Evolutionary conservation across 129 eudicot species (phyloP).

Genomic region (Pseudognaphalium luteoalbum): DNA sequence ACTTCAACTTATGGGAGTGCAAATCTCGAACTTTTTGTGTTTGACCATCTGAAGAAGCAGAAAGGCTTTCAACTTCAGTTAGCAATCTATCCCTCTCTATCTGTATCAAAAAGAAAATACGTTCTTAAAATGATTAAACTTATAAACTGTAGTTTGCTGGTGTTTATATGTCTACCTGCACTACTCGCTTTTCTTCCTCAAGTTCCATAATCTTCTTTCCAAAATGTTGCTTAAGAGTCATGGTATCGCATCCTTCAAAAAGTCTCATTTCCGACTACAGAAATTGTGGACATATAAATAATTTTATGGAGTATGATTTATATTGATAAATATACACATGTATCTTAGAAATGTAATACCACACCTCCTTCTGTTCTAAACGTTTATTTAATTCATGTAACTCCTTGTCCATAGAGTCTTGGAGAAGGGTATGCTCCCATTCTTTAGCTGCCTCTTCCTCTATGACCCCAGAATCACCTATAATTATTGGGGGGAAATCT

Average conservation of each 20-base stretch:
- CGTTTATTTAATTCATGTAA: constrained; percentile 81
- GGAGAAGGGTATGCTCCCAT: constrained; percentile 92
- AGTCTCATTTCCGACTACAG: constrained; percentile 93
- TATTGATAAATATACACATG: background rate
- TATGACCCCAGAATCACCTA: constrained; percentile 79
- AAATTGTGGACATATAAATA: constrained; percentile 13
- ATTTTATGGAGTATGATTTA: background rate
- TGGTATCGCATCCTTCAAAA: constrained; percentile 77
- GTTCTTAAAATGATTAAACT: background rate
- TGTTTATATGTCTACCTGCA: constrained; percentile 59
- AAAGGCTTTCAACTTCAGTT: constrained; percentile 88
- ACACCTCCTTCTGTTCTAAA: constrained; percentile 87
- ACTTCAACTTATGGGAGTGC: constrained; percentile 83
- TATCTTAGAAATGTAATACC: background rate
- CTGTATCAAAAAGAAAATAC: constrained; percentile 43
- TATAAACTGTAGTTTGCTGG: constrained; percentile 11
- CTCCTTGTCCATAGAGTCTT: constrained; percentile 92
- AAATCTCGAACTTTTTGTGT: constrained; percentile 77
- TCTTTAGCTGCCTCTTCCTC: constrained; percentile 96
- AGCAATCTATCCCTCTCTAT: constrained; percentile 84
- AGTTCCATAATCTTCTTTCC: constrained; percentile 94
- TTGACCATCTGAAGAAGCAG: constrained; percentile 83
- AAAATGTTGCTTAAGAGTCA: constrained; percentile 93
- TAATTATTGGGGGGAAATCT: constrained; percentile 27
- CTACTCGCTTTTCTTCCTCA: constrained; percentile 93